phyloP scores from a whole-genome alignment of 2,329 filamentous ascomycete species.

The Ascochyta fabae region DNA sequence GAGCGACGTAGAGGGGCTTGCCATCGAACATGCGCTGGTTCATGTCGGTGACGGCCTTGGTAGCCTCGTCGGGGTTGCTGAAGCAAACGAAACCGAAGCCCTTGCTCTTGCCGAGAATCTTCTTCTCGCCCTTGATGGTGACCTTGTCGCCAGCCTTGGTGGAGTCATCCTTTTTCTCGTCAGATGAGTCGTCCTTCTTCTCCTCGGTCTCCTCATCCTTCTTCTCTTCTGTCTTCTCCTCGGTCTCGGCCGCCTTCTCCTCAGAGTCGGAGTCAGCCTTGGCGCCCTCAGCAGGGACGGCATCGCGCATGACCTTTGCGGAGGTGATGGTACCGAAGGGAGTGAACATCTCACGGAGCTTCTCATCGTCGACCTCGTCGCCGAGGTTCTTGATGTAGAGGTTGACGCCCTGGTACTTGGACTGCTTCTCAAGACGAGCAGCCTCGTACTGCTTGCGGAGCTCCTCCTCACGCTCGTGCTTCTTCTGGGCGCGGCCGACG shows the following conservation, averaged over 20 bases:
- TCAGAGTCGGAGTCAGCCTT: slow-evolving; percentile 54
- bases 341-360: slow-evolving; percentile 91
- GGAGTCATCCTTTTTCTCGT: slow-evolving; percentile 64
- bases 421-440: slow-evolving; percentile 95
- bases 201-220: slow-evolving; percentile 61
- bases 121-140: slow-evolving; percentile 66
- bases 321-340: slow-evolving; percentile 95
- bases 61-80: slow-evolving; percentile 98
- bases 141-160: slow-evolving; percentile 60
- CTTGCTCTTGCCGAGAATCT: slow-evolving; percentile 93
- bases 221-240: slow-evolving; percentile 63
- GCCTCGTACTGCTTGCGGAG: slow-evolving; percentile 98
- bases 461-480: slow-evolving; percentile 99
- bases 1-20: slow-evolving; percentile 97
- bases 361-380: slow-evolving; percentile 97
- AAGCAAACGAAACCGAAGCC: slow-evolving; percentile 99
- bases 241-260: slow-evolving; percentile 51
- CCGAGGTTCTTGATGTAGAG: slow-evolving; percentile 99
- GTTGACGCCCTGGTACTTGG: slow-evolving; percentile 99
- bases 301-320: slow-evolving; percentile 98
- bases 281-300: slow-evolving; percentile 58
- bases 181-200: slow-evolving; percentile 64
- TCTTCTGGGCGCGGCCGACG: slow-evolving; percentile 98
- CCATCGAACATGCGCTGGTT: slow-evolving; percentile 98
- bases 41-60: slow-evolving; percentile 99